These are phyloP conservation scores for Colletotrichum caudatum DNA, from an alignment of 2,329 filamentous ascomycete species.

Conservation along the genomic window DNA sequence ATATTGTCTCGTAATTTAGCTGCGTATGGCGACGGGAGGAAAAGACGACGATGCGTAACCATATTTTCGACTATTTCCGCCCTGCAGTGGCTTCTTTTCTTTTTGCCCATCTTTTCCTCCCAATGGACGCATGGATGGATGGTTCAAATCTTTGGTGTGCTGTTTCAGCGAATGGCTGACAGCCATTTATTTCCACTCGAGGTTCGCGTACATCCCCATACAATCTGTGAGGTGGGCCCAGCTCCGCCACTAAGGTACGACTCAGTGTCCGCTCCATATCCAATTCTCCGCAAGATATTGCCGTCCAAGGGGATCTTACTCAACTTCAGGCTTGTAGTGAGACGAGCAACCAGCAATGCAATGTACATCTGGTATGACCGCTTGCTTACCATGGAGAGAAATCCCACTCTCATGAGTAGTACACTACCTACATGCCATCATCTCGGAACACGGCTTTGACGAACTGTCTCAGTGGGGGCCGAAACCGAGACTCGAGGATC, in stretches of 20 bases:
- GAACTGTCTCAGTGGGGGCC: slow-evolving; percentile 1
- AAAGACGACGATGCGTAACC: not conserved
- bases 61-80: not conserved
- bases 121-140: not conserved
- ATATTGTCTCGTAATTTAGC: slow-evolving; percentile 11
- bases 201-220: not conserved
- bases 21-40: not conserved
- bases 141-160: not conserved
- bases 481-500: not conserved
- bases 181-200: slow-evolving; percentile 8
- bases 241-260: not conserved
- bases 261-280: not conserved
- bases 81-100: not conserved
- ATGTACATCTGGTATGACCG: not conserved
- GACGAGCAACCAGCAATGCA: not conserved
- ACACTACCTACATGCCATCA: not conserved
- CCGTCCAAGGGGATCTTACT: slow-evolving; percentile 6
- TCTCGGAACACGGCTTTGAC: not conserved
- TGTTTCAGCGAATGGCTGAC: not conserved
- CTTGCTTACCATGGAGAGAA: not conserved
- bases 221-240: not conserved
- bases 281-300: not conserved
- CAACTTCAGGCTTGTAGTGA: not conserved
- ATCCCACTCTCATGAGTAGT: not conserved
- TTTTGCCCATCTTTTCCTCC: not conserved